A percentile compares a stretch with the other conserved stretches of the same genome.
phyloP scores from a whole-genome alignment of 192 early-diverging fungal genomes.

The Coemansia biformis region DNA sequence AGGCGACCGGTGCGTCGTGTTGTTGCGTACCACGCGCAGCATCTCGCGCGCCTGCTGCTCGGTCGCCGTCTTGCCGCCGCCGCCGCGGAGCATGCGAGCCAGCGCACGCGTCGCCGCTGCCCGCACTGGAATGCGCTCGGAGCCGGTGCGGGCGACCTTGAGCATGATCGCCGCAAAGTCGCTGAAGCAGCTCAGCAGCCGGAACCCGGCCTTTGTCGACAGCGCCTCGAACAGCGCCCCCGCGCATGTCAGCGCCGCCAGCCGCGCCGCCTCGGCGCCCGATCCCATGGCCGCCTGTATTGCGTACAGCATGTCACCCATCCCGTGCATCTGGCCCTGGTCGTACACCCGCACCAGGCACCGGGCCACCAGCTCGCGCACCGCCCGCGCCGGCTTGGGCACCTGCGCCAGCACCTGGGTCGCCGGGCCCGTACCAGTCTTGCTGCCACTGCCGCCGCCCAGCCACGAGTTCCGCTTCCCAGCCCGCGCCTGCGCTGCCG shows the following conservation, averaged over 20 bases:
- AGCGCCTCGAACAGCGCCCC: constrained; percentile 74
- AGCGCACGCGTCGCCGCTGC: constrained; percentile 67
- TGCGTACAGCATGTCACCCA: constrained; percentile 29
- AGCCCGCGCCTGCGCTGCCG: constrained; percentile 51
- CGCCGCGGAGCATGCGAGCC: constrained; percentile 60
- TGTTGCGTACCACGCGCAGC: constrained; percentile 57
- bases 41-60: constrained; percentile 72
- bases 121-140: constrained; percentile 54
- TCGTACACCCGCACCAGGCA: constrained; percentile 32
- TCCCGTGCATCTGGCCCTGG: constrained; percentile 28
- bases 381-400: constrained; percentile 26
- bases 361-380: constrained; percentile 30
- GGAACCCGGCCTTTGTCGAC: constrained; percentile 41
- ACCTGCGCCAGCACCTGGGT: constrained; percentile 2
- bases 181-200: constrained; percentile 46
- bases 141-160: constrained; percentile 12
- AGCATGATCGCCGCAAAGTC: constrained; percentile 33
- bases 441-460: constrained; percentile 62
- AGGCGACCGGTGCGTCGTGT: constrained; percentile 66
- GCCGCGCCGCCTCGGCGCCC: constrained; percentile 1
- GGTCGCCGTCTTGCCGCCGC: constrained; percentile 59
- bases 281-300: constrained; percentile 20
- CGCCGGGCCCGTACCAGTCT: too few relatives aligned
- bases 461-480: constrained; percentile 67
- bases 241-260: constrained; percentile 65